A percentile compares a stretch with the other conserved stretches of the same genome.
phyloP scores from a whole-genome alignment of 2,329 filamentous ascomycete species.

The Cadophora gregata region DNA sequence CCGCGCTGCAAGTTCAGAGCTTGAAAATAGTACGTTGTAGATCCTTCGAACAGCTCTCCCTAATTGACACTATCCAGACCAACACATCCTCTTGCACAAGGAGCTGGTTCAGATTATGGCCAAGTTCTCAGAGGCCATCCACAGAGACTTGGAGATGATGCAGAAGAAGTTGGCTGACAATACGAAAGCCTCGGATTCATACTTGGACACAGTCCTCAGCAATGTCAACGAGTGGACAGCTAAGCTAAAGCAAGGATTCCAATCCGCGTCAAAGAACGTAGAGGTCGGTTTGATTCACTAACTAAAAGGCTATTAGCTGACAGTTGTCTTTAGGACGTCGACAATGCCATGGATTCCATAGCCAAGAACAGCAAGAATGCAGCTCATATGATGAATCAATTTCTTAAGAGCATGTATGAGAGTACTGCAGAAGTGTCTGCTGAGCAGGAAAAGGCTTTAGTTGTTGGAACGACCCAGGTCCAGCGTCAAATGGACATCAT shows the following conservation, averaged over 20 bases:
- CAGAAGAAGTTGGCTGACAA: conserved; percentile 35
- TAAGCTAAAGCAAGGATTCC: conserved; percentile 37
- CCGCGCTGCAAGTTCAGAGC: conserved; percentile 61
- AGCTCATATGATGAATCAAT: conserved; percentile 28
- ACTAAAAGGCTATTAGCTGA: conserved; percentile 11
- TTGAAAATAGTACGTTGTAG: conserved; percentile 56
- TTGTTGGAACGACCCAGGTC: conserved; percentile 31
- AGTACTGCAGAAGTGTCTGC: conserved; percentile 41
- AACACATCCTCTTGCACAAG: conserved; percentile 41
- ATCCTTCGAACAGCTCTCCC: neutral
- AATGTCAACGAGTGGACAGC: conserved; percentile 35
- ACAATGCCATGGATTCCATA: conserved; percentile 32
- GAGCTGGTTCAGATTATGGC: conserved; percentile 40
- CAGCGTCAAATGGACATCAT: conserved; percentile 33
- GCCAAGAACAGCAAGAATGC: conserved; percentile 26
- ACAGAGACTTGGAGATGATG: conserved; percentile 35
- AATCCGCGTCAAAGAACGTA: conserved; percentile 33
- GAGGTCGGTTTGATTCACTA: conserved; percentile 28
- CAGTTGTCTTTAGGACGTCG: conserved; percentile 27
- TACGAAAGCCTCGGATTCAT: conserved; percentile 31
- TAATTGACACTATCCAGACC: conserved; percentile 39
- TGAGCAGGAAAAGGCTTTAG: conserved; percentile 39
- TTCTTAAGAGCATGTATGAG: conserved; percentile 30
- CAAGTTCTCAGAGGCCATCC: conserved; percentile 37
- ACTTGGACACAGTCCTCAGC: conserved; percentile 35